Evolutionary conservation across 306 rosid genomes (phyloP), one percentile per base, ranked within the genome.

Genomic region (Vicia villosa): DNA sequence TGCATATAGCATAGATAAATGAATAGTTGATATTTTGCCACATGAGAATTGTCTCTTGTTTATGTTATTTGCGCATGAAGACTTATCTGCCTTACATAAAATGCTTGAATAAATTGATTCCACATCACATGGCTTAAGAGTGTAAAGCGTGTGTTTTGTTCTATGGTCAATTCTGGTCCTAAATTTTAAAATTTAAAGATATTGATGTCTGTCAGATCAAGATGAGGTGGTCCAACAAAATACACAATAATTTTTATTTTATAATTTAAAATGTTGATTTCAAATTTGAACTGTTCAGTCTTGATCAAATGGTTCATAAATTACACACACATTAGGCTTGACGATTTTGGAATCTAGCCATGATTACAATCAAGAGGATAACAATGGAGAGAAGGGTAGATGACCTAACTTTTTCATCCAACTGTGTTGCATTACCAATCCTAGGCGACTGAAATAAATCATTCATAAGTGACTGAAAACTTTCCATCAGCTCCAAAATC

Each of bases 321-420:
- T 3, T 14, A 5, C 13, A 54, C 24, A 36, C 17, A 3, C 37
- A n/a, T 20, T 24, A 16, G 8, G 45, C 63, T 36, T 85, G 78
- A 66, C 8, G 15, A 52, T 4, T 66, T 46, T 70, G 77, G 3
- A 4, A 40, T 74, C 89, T 82, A 63, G 86, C 80, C 60, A 85
- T 65, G 16, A 85, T 69, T 50, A 79, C 86, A 65, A 82, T 82
- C 46, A 91, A 43, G 20, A 88, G 55, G 73, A 81, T 68, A 9
- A 88, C 73, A 19, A 91, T 38, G 20, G 88, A 66, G 52, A 88
- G 87, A 73, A 77, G 82, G 8, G 84, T 30, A 12, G 96, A 79
- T n/a, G 96, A 82, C 55, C 79, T 73, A 22, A 88, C 57, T 74
- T 85, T 89, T 47, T 79, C 86, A 17, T 82, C 72, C 24, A 82